Conservation (phyloP, 2,329 filamentous ascomycete species). For the Colletotrichum gigasporum region DNA sequence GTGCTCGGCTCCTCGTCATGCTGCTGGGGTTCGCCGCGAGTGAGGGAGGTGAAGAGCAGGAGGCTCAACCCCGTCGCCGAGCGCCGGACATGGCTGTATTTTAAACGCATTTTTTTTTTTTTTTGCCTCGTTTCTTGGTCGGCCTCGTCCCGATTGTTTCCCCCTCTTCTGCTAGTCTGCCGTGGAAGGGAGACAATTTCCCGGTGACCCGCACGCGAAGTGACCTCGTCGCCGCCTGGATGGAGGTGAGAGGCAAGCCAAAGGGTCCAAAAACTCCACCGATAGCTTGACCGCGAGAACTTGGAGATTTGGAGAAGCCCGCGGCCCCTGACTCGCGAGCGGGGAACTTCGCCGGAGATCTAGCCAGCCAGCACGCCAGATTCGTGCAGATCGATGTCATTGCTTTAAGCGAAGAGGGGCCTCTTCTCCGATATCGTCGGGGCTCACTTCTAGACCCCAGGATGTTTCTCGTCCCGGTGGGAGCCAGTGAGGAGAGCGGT, state of each 20-base stretch:
- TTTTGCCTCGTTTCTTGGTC: not conserved
- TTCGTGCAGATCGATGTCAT: constrained; percentile 18
- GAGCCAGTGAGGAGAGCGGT: not conserved
- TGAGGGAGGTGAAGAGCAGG: constrained; percentile 15
- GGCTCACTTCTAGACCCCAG: not conserved
- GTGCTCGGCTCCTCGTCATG: constrained; percentile 5
- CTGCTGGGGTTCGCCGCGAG: not conserved
- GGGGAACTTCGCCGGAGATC: constrained; percentile 5
- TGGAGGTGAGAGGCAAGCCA: not conserved
- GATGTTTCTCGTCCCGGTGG: not conserved
- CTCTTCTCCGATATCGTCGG: constrained; percentile 27
- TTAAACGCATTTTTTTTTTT: constrained; percentile 9
- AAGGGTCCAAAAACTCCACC: not conserved
- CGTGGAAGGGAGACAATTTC: not conserved
- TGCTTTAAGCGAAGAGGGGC: constrained; percentile 3
- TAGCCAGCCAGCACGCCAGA: constrained; percentile 1
- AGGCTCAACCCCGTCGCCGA: not conserved
- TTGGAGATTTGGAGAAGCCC: not conserved
- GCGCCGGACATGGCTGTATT: not conserved
- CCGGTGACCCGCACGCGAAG: constrained; percentile 9
- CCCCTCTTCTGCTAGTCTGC: not conserved
- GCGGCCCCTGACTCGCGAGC: constrained; percentile 5
- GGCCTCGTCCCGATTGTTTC: not conserved
- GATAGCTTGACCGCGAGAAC: not conserved
- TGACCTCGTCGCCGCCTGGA: constrained; percentile 1